Base-by-base conservation (phyloP, 441 rosid species). In the Theobroma grandiflorum region DNA sequence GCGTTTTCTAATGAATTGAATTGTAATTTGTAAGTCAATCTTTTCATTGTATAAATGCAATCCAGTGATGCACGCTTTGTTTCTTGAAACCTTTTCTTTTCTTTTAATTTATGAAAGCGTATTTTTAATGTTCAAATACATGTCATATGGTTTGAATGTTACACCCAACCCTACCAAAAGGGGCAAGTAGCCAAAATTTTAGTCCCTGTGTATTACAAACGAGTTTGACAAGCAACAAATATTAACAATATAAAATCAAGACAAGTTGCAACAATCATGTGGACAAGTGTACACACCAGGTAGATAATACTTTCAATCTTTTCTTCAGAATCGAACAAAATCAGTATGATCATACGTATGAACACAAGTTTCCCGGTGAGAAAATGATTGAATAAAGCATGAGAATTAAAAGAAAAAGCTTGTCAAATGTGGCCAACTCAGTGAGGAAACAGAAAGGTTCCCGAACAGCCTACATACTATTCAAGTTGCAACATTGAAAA, bases 321-420 rank as follows among this genome's bases (percentile, higher is more conserved):
- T 75, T 15, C 42, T 45, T 45, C 31, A 43, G 15, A 61, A 75
- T 75, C 57, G 15, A 45, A 22, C 69, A 59, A 75, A 58, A 59
- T 58, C 78, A 14, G 14, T 43, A 43, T n/a, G n/a, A n/a, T 26
- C 68, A 26, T 75, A 5, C 37, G 35, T 16, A 58, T 74, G 53
- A 9, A 57, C 14, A 72, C 75, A 52, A 52, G 45, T 72, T 33
- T 50, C 61, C 9, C 12, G 9, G 66, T 33, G 8, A 31, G 9
- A 62, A 33, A 62, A 33, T 61, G 10, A 20, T 15, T 52, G 7
- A 52, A 55, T 55, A 6, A 18, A n/a, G 26, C 26, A n/a, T 55
- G n/a, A 49, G 6, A 3, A 26, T 26, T 1, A 61, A 61, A 57
- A 26, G 35, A 8, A 61, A 61, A 16, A 59, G 7, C 16, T 57